phyloP scores from a whole-genome alignment of 2,329 filamentous ascomycete species.

The Geoglossum cookeanum region DNA sequence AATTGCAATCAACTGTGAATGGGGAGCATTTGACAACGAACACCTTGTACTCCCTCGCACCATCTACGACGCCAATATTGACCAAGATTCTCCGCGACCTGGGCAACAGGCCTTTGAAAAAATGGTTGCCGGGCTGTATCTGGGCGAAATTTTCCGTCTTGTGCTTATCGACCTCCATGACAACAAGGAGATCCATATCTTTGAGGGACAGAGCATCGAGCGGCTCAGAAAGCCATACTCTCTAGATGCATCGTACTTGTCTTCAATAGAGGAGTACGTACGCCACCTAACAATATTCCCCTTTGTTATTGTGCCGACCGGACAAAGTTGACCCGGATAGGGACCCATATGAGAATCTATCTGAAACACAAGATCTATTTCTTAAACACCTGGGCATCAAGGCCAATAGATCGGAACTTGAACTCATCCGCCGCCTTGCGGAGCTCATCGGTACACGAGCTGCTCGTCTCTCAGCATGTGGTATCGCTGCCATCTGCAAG shows the following conservation, averaged over 20 bases:
- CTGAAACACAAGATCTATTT: slow-evolving; percentile 73
- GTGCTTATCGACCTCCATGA: slow-evolving; percentile 73
- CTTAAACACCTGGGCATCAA: slow-evolving; percentile 52
- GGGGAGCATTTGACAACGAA: slow-evolving; percentile 92
- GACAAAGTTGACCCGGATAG: slow-evolving; percentile 21
- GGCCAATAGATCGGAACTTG: slow-evolving; percentile 59
- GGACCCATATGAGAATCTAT: slow-evolving; percentile 88
- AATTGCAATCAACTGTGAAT: slow-evolving; percentile 96
- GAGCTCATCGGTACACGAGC: slow-evolving; percentile 91
- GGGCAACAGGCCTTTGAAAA: slow-evolving; percentile 95
- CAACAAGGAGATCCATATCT: slow-evolving; percentile 54
- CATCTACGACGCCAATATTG: slow-evolving; percentile 69
- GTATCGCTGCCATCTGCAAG: slow-evolving; percentile 87
- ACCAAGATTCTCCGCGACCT: slow-evolving; percentile 78
- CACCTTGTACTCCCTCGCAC: slow-evolving; percentile 73
- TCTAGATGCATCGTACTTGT: slow-evolving; percentile 83
- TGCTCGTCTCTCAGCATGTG: slow-evolving; percentile 80
- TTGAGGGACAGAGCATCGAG: slow-evolving; percentile 63
- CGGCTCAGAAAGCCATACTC: slow-evolving; percentile 72
- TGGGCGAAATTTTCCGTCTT: slow-evolving; percentile 86
- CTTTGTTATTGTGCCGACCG: not conserved
- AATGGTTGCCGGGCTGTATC: slow-evolving; percentile 89
- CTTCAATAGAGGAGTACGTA: slow-evolving; percentile 66
- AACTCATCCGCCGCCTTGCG: slow-evolving; percentile 71
- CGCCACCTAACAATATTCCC: not conserved